These are phyloP conservation scores for Fusarium staphyleae DNA, from an alignment of 2,329 filamentous ascomycete species.

Conservation along the genomic window DNA sequence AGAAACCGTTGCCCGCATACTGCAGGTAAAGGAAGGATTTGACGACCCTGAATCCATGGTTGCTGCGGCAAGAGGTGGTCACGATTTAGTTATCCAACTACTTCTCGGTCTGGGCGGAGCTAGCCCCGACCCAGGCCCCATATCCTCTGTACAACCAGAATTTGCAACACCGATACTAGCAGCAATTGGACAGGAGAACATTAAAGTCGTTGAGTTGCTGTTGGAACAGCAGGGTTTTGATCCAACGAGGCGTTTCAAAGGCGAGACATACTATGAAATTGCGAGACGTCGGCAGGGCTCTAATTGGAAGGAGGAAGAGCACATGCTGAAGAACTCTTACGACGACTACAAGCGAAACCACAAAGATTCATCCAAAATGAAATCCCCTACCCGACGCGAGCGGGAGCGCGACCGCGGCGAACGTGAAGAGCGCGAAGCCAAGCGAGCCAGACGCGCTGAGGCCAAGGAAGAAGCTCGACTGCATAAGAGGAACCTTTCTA, in stretches of 20 bases:
- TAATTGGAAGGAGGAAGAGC: constrained; percentile 87
- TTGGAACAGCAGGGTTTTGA: constrained; percentile 81
- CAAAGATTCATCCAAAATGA: constrained; percentile 57
- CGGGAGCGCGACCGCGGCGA: constrained; percentile 53
- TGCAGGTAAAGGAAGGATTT: constrained; percentile 66
- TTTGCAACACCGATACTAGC: constrained; percentile 92
- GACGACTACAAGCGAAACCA: constrained; percentile 67
- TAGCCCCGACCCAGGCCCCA: constrained; percentile 72
- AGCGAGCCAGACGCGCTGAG: constrained; percentile 54
- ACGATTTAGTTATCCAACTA: constrained; percentile 85
- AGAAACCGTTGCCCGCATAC: constrained; percentile 66
- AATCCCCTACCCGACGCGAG: constrained; percentile 58
- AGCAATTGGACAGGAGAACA: constrained; percentile 87
- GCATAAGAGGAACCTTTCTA: constrained; percentile 57
- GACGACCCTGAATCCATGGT: constrained; percentile 88
- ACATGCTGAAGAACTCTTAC: constrained; percentile 78
- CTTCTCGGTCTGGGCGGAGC: constrained; percentile 72
- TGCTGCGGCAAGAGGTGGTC: constrained; percentile 88
- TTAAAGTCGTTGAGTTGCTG: constrained; percentile 82
- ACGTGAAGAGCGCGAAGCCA: constrained; percentile 53
- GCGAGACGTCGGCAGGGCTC: constrained; percentile 83
- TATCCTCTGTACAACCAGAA: constrained; percentile 67
- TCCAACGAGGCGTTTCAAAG: constrained; percentile 77
- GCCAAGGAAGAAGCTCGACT: constrained; percentile 53
- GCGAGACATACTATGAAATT: constrained; percentile 86